These are phyloP conservation scores for Cornus kousa DNA, from an alignment of 148 eudicot genomes.

Conservation along the genomic window DNA sequence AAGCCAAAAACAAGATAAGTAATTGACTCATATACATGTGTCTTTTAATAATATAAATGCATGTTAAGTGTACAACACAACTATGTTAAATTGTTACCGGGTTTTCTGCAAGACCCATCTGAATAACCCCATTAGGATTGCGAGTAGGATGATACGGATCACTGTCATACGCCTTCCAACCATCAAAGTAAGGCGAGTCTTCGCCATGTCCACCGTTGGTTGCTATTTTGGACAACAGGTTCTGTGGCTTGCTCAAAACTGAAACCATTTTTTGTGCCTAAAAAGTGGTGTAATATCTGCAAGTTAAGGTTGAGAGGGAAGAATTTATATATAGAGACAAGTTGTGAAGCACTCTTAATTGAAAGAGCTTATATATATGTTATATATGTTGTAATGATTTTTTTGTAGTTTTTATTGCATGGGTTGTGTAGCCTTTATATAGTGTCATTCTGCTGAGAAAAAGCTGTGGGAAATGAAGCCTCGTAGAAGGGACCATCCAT, in stretches of 20 bases:
- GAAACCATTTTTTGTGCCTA: constrained; percentile 16
- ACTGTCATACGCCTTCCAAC: constrained; percentile 54
- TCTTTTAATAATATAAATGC: too few relatives aligned
- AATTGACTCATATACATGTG: not conserved
- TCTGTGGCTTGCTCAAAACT: constrained; percentile 2
- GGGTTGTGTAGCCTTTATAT: not conserved
- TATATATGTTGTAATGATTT: not conserved
- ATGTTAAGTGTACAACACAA: too few relatives aligned
- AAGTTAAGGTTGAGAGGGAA: not conserved
- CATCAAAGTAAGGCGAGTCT: constrained; percentile 48
- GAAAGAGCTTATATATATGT: too few relatives aligned
- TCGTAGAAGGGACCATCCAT: too few relatives aligned
- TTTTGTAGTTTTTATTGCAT: not conserved
- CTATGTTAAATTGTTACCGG: constrained; percentile 24
- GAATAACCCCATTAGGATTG: constrained; percentile 52
- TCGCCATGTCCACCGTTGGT: constrained; percentile 49
- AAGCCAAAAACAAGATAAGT: not conserved
- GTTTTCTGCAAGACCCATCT: constrained; percentile 61
- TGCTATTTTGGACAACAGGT: constrained; percentile 35
- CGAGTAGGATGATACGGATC: constrained; percentile 38
- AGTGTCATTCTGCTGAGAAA: too few relatives aligned
- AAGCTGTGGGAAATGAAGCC: too few relatives aligned
- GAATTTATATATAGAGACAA: not conserved
- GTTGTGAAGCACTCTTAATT: not conserved
- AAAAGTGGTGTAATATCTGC: not conserved